Conservation (phyloP, 441 rosid species). For the Adansonia madagascariensis region DNA sequence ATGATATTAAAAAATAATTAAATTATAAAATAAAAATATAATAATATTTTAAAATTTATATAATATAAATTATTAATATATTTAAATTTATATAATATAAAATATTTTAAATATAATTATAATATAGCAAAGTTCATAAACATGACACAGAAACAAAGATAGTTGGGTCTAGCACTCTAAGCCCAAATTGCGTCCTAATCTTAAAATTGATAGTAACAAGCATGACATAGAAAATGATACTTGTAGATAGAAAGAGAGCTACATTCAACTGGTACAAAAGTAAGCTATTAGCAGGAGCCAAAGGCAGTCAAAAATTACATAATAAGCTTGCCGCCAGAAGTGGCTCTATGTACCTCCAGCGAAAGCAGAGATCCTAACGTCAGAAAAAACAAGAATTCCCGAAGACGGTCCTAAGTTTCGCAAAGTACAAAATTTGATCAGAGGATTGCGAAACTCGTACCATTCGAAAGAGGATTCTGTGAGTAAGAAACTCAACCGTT, state of each 20-base stretch:
- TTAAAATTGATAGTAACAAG: not conserved
- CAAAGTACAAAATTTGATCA: constrained; percentile 49
- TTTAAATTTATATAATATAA: no score
- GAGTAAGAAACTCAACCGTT: constrained; percentile 15
- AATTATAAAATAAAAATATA: no score
- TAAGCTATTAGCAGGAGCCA: not conserved
- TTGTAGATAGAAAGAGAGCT: constrained; percentile 8
- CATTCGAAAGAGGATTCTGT: constrained; percentile 8
- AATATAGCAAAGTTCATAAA: no score
- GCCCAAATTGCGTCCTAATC: no score
- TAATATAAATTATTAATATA: no score
- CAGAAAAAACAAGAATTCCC: constrained; percentile 28
- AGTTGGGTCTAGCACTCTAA: no score
- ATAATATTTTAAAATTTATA: no score
- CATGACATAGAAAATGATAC: not conserved
- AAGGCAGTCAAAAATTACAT: constrained; percentile 25
- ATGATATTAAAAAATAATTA: no score
- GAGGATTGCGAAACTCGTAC: constrained; percentile 27
- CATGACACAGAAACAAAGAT: no score
- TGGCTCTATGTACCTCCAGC: constrained; percentile 31
- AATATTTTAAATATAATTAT: no score
- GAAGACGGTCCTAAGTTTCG: constrained; percentile 22
- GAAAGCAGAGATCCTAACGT: constrained; percentile 23
- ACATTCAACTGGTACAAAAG: constrained; percentile 1
- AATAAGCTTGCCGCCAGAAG: constrained; percentile 19